phyloP scores from a whole-genome alignment of 495 filamentous ascomycete genomes.

The Xylaria cubensis region DNA sequence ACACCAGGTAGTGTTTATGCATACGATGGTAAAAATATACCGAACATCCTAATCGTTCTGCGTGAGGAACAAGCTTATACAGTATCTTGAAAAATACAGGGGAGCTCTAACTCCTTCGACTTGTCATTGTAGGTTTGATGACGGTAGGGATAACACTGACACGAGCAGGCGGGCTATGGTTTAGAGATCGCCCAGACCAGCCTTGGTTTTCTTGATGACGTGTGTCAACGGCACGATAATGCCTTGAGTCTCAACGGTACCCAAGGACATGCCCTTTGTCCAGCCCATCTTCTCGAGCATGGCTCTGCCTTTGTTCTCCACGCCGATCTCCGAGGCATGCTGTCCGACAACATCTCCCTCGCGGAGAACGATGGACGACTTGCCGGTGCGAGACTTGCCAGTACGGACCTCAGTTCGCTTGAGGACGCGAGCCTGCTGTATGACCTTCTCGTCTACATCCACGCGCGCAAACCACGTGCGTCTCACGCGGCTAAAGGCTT shows the following conservation, averaged over 20 bases:
- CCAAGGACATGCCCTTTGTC: slow-evolving; percentile 86
- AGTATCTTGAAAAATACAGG: neutral
- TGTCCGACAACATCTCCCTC: slow-evolving; percentile 93
- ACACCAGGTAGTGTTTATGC: too few relatives aligned
- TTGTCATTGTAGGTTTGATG: neutral
- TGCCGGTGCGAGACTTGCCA: slow-evolving; percentile 33
- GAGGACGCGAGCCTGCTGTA: slow-evolving; percentile 31
- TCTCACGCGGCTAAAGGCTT: slow-evolving; percentile 48
- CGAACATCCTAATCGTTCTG: too few relatives aligned
- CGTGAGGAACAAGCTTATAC: neutral
- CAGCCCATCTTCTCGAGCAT: slow-evolving; percentile 99
- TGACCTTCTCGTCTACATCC: slow-evolving; percentile 50
- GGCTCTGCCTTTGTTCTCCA: slow-evolving; percentile 80
- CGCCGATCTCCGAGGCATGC: slow-evolving; percentile 80
- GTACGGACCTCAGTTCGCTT: slow-evolving; percentile 30
- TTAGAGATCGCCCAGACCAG: slow-evolving; percentile 77
- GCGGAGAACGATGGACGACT: slow-evolving; percentile 63
- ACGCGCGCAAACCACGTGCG: slow-evolving; percentile 55
- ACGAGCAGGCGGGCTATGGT: neutral
- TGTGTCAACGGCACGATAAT: slow-evolving; percentile 87
- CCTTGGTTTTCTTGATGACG: slow-evolving; percentile 83
- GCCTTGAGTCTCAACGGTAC: slow-evolving; percentile 82
- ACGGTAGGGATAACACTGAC: neutral
- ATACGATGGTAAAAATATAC: neutral
- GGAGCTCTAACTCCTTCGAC: neutral